phyloP scores from a whole-genome alignment of 768 basidiomycete species.

The Suillus brevipes region DNA sequence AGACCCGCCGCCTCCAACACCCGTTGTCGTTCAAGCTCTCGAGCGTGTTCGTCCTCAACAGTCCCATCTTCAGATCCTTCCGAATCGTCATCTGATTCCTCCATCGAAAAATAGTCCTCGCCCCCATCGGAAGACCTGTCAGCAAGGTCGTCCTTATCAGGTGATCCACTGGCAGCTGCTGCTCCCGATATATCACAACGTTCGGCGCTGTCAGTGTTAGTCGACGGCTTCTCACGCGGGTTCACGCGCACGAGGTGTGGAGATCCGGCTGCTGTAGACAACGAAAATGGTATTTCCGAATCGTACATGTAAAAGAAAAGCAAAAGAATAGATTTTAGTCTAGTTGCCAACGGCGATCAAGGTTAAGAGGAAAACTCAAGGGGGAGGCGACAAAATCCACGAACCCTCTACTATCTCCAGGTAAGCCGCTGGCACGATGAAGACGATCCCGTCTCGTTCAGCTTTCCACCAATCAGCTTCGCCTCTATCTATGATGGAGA shows the following conservation, averaged over 20 bases:
- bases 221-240: constrained; percentile 1
- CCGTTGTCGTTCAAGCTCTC: constrained; percentile 73
- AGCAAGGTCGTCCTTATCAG: constrained; percentile 11
- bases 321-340: constrained; percentile 77
- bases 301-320: constrained; percentile 46
- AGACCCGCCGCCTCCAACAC: constrained; percentile 91
- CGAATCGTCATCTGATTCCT: constrained; percentile 30
- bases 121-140: constrained; percentile 34
- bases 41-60: constrained; percentile 53
- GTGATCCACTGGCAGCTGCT: constrained; percentile 1
- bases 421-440: constrained; percentile 91
- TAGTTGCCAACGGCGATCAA: constrained; percentile 50
- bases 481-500: constrained; percentile 77
- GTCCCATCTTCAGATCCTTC: constrained; percentile 30
- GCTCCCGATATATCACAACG: neutral
- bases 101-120: constrained; percentile 34
- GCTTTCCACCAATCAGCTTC: constrained; percentile 98
- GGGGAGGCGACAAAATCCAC: constrained; percentile 54
- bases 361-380: constrained; percentile 55
- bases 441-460: constrained; percentile 81
- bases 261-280: constrained; percentile 1
- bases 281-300: constrained; percentile 14
- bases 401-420: constrained; percentile 88
- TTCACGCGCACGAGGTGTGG: neutral
- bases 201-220: constrained; percentile 2